phyloP scores from a whole-genome alignment of 192 early-diverging fungal species.

The Entomortierella beljakovae region DNA sequence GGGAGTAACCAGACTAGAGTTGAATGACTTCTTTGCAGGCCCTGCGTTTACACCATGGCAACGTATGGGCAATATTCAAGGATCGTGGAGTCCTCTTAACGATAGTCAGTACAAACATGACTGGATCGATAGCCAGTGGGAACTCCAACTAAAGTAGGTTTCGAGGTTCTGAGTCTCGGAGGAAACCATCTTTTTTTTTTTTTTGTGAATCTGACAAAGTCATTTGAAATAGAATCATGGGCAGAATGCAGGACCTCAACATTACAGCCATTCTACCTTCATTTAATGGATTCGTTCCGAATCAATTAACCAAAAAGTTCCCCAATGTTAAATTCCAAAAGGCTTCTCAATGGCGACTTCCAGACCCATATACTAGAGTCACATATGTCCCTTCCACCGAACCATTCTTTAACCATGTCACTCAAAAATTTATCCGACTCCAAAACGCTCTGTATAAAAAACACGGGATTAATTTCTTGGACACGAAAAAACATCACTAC shows the following conservation, averaged over 20 bases:
- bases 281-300: slow-evolving; percentile 48
- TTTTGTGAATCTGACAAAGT: neutral
- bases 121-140: slow-evolving; percentile 54
- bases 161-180: too few species aligned
- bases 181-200: neutral
- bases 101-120: slow-evolving; percentile 34
- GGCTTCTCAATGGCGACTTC: slow-evolving; percentile 28
- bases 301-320: slow-evolving; percentile 6
- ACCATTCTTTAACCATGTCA: slow-evolving; percentile 22
- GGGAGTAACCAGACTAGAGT: slow-evolving; percentile 14
- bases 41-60: slow-evolving; percentile 51
- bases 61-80: slow-evolving; percentile 51
- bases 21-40: slow-evolving; percentile 31
- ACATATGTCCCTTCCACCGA: slow-evolving; percentile 35
- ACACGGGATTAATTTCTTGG: neutral
- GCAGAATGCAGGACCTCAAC: slow-evolving; percentile 37
- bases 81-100: slow-evolving; percentile 24
- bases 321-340: slow-evolving; percentile 27
- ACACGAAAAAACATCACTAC: slow-evolving; percentile 13
- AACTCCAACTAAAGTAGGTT: slow-evolving; percentile 33
- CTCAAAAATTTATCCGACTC: slow-evolving; percentile 24
- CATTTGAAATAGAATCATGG: slow-evolving; percentile 27
- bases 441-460: slow-evolving; percentile 31
- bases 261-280: slow-evolving; percentile 42
- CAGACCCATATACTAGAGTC: slow-evolving; percentile 6